Percentiles rank a stretch among this genome's conserved stretches.
These are phyloP conservation scores for slime mould (Dictyostelium discoideum) DNA, from an alignment of 78 protist genomes.

Conservation along the genomic window DNA sequence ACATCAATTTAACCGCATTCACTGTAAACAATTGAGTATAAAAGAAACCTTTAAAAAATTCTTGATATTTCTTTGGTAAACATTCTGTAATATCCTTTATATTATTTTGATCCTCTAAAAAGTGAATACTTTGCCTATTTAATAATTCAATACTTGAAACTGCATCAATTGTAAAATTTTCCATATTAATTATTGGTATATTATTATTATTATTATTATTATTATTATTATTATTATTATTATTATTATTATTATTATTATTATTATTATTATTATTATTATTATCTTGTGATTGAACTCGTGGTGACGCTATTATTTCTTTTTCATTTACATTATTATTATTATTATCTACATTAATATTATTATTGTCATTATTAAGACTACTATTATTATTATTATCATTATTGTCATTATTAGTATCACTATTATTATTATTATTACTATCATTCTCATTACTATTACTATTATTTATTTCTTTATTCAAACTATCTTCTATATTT, in stretches of 20 bases:
- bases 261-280: not conserved
- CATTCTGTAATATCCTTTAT: constrained; percentile 24
- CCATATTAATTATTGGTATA: not conserved
- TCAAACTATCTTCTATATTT: not conserved
- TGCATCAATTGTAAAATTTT: constrained; percentile 50
- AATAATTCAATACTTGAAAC: constrained; percentile 43
- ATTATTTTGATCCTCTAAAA: constrained; percentile 49
- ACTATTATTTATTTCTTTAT: not conserved
- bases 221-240: constrained; percentile 10
- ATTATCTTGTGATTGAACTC: not conserved
- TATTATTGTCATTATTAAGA: not conserved
- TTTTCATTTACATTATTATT: not conserved
- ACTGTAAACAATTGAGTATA: constrained; percentile 39
- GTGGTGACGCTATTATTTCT: constrained; percentile 20
- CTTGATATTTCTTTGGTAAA: constrained; percentile 49
- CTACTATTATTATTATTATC: not conserved
- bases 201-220: not conserved
- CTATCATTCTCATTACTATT: not conserved
- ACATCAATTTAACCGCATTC: constrained; percentile 59
- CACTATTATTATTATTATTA: not conserved
- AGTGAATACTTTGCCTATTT: constrained; percentile 68
- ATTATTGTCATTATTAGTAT: not conserved
- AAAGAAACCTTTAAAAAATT: constrained; percentile 38
- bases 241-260: not conserved
- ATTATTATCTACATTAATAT: not conserved